Conservation (phyloP, 148 eudicot species). For the Fallopia convolvulus region DNA sequence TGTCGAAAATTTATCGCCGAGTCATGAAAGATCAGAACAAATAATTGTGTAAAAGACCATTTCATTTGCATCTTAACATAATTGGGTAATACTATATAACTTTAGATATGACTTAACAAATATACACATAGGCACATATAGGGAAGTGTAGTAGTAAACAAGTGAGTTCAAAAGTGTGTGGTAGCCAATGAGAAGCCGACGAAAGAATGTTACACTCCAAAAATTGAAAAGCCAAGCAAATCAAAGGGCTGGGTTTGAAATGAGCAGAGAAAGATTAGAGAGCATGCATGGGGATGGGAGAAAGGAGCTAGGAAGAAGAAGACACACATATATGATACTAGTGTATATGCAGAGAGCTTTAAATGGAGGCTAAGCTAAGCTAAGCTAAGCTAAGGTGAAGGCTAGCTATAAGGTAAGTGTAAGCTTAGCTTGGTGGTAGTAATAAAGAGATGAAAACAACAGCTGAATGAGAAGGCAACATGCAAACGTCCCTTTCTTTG, state of each 20-base stretch:
- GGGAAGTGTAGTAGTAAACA: neutral
- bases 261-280: no score
- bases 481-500: conserved; percentile 80
- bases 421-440: neutral
- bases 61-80: neutral
- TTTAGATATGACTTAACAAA: neutral
- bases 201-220: neutral
- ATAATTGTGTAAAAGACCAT: neutral
- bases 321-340: no score
- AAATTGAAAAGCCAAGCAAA: neutral
- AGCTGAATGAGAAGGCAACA: conserved; percentile 60
- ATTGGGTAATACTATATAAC: neutral
- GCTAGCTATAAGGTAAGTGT: no score
- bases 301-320: conserved; percentile 3
- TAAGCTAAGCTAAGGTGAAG: no score
- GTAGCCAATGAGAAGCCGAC: neutral
- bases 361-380: neutral
- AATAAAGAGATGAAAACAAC: conserved; percentile 48
- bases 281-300: conserved; percentile 17
- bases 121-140: neutral
- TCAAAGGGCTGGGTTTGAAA: no score
- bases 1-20: no score
- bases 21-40: no score
- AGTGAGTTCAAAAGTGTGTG: conserved; percentile 2
- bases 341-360: neutral